phyloP scores from a whole-genome alignment of 257 asterid species.

The Vinca minor region DNA sequence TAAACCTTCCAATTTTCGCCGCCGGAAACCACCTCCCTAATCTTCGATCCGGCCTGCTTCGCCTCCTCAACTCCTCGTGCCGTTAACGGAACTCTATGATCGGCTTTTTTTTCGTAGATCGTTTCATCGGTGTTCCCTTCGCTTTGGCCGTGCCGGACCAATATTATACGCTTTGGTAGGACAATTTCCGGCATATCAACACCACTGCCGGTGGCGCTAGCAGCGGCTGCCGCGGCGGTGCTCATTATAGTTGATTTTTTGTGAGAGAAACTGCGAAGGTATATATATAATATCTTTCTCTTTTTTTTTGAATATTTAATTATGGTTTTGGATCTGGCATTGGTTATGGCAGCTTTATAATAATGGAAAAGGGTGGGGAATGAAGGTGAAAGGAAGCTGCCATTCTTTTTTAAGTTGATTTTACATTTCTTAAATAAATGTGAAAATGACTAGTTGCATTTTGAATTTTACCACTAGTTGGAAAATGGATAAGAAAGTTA shows the following conservation, averaged over 20 bases:
- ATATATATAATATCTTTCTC: too few relatives aligned
- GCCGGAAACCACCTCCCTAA: conserved; percentile 15
- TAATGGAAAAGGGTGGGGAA: neutral
- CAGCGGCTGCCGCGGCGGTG: neutral
- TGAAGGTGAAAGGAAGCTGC: neutral
- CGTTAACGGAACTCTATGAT: conserved; percentile 24
- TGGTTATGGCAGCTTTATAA: neutral
- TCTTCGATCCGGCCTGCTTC: conserved; percentile 14
- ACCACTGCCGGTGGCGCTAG: neutral
- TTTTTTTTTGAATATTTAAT: too few relatives aligned
- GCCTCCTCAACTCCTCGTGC: conserved; percentile 20
- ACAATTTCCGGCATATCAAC: neutral
- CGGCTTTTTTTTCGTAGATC: conserved; percentile 10
- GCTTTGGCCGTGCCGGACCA: conserved; percentile 32
- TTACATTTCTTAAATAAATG: neutral
- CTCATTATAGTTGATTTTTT: neutral
- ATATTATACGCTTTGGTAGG: conserved; percentile 28
- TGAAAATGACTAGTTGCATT: neutral
- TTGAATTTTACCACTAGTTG: too few relatives aligned
- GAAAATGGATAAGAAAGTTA: too few relatives aligned
- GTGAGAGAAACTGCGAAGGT: too few relatives aligned
- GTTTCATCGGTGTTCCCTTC: conserved; percentile 17
- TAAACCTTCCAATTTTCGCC: conserved; percentile 17
- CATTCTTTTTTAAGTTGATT: neutral
- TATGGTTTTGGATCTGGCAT: neutral